These are phyloP conservation scores for Paraphoma chrysanthemicola DNA, from an alignment of 2,329 filamentous ascomycete genomes.

Conservation along the genomic window DNA sequence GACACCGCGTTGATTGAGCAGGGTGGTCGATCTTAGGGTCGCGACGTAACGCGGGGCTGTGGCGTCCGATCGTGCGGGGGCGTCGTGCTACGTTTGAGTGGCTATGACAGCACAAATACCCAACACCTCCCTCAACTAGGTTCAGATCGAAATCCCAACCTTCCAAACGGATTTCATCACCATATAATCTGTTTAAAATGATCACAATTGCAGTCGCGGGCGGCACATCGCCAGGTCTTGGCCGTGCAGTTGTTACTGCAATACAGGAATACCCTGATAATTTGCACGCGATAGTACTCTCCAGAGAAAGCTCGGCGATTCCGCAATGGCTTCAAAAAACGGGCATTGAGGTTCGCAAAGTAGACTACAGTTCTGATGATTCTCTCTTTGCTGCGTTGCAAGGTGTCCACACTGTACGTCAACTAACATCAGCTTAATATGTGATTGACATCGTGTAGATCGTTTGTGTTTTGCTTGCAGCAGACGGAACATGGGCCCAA, in stretches of 20 bases:
- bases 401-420: constrained; percentile 34
- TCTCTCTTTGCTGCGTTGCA: constrained; percentile 24
- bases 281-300: constrained; percentile 39
- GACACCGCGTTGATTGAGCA: not conserved
- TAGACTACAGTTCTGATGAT: constrained; percentile 34
- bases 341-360: constrained; percentile 26
- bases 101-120: not conserved
- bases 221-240: constrained; percentile 32
- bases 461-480: constrained; percentile 26
- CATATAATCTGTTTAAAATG: constrained; percentile 7
- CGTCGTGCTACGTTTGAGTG: not conserved
- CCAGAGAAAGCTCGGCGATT: constrained; percentile 19
- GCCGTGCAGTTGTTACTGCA: constrained; percentile 31
- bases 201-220: constrained; percentile 34
- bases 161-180: no score
- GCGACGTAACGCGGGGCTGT: not conserved
- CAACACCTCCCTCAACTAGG: not conserved
- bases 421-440: not conserved
- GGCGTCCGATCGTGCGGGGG: not conserved
- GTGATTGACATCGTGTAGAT: constrained; percentile 9
- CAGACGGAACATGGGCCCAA: constrained; percentile 25
- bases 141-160: no score
- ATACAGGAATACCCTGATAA: constrained; percentile 21
- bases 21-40: not conserved
- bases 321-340: constrained; percentile 11